Evolutionary conservation across 2,329 filamentous ascomycete genomes (phyloP), one percentile per base, ranked within the genome.

Genomic region (Hansfordia pulvinata): DNA sequence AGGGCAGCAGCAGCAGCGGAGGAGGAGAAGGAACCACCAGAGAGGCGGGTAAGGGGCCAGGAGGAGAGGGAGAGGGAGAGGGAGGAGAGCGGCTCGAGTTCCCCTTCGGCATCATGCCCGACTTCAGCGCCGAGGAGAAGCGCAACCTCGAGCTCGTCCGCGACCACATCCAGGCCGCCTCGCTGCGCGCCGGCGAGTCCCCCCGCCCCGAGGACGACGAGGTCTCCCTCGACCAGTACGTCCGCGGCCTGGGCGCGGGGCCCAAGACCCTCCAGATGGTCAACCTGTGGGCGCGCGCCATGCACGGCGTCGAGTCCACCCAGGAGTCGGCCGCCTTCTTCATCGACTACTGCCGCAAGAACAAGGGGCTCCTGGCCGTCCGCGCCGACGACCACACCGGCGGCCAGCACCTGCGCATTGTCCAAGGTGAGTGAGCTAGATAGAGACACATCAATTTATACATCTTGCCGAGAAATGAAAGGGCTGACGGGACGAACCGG

Each of bases 331-430:
- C 50, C 0, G 49, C 45, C 1, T 54, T 35, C 33, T 52, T 54
- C 23, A 49, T 54, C 13, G 50, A 53, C 27, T 53, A 54, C 33
- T 56, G 52, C 24, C 48, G 50, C 7, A 37, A 41, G 0, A 52
- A 52, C 26, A 32, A 36, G 2, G 50, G 52, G 0, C 40, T 54
- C 4, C 29, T 54, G 4, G 38, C 47, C 2, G 46, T 52, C 8
- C 46, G 50, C 0, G 48, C 50, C 0, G 52, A 55, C 15, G 44
- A 53, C 15, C 35, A 39, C 2, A 45, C 43, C 1, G 51, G 52
- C 0, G 51, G 50, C 1, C 49, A 55, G 20, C 49, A 55, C 20
- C 28, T 50, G 30, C 40, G 49, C 1, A 36, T 54, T n/a, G 30
- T 34, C 2, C 29, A 37, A 6, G 37, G 40, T 40, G 25, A 16